Base-by-base conservation (phyloP, 768 basidiomycete species). In the Cyathus striatus region DNA sequence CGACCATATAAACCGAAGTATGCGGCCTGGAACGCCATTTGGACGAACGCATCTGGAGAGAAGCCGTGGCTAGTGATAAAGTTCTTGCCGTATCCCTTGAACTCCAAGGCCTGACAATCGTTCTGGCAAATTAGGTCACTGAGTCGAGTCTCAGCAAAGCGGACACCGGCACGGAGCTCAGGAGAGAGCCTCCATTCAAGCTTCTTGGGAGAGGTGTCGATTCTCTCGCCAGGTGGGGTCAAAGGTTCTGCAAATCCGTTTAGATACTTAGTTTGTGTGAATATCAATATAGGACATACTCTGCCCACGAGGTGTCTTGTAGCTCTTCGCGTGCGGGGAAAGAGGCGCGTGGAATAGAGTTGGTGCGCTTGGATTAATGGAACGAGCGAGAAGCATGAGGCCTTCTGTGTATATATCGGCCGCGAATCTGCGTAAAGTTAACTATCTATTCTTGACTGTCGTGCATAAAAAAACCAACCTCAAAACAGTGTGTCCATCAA, bases 71-170 rank as follows among this genome's bases (percentile, higher is more conserved):
- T 82, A 24, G 92, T 97, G 57, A 98, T 95, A 43, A 95, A 95
- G 49, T 83, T 86, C 76, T 95, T 93, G 26, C 93, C 93, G 56
- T 90, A 96, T 2, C 81, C 76, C 52, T 83, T 90, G 65, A 97
- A 97, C 66, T 97, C 95, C 40, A 97, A 69, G 13, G 90, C 90
- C 61, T 94, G 89, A 49, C 87, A 90, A 62, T 99, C 95, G 57
- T 97, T 98, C 71, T 97, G 95, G 66, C 95, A 99, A 52, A 99
- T 98, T 52, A 99, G 61, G 57, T 97, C 95, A 55, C 88, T 89
- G 38, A 98, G 70, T 23, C 95, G 71, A 14, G 93, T 96, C 73
- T 98, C 95, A 22, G 95, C 94, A 55, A 89, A 98, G 16, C 90
- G 76, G 44, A 97, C 86, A 2, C 89, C 91, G 4, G 86, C 83